Base-by-base conservation (phyloP, 148 eudicot genomes). In the Chenopodium album region DNA sequence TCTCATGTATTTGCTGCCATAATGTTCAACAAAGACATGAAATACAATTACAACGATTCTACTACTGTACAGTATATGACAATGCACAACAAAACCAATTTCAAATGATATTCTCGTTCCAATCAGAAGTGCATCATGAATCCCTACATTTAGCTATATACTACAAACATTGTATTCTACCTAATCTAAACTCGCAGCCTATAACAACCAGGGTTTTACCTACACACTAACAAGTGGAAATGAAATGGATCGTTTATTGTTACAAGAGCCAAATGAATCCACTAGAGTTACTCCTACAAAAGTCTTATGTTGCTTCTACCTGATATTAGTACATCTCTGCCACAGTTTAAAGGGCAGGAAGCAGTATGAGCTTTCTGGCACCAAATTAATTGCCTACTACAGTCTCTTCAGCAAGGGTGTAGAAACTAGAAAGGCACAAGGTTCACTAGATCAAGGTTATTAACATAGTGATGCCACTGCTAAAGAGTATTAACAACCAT, bases 401-500 rank as follows among this genome's bases (percentile, higher is more conserved):
- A 17, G 7, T 2, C 4, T 64, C 60, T 56, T 67, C 26, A 48
- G 81, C 20, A 29, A 60, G 26, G 71, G 31, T 52, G 26, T n/a
- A 32, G n/a, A 16, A 65, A 29, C 26, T n/a, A 32, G n/a, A 16
- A 65, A 29, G 34, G 67, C 12, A n/a, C 19, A 19, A 34, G 47
- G 50, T 77, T 73, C 9, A 75, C 87, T 79, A 82, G 31, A 88
- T 71, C 77, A 91, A 79, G 31, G 91, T 88, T 68, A 93, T 88
- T 75, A 90, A 84, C 90, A 90, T 88, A 22, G 91, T 91, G 71
- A 93, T 48, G 76, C 94, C 76, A 54, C 92, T 88, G 79, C 89
- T 87, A 52, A 90, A 81, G 48, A 93, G 89, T 74, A 89, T 88
- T 71, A 91, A 73, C 80, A 89, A 84, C 90, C 92, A 92, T 76